Evolutionary conservation across 2,329 filamentous ascomycete genomes (phyloP).

Genomic region (Exophiala mesophila): DNA sequence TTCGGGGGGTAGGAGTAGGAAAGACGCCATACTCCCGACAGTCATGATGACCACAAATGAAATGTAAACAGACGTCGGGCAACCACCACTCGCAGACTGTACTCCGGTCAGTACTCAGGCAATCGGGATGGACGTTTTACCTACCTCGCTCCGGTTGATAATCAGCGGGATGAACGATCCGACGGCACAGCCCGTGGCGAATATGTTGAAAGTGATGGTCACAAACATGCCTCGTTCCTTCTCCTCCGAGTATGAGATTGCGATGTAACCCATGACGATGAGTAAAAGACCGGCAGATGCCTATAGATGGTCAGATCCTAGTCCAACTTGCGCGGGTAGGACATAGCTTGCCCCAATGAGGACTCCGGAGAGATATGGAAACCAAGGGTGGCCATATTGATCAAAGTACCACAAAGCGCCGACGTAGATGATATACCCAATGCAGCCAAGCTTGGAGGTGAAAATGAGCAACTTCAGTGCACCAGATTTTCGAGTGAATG

Average conservation of each 20-base stretch:
- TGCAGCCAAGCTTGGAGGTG: constrained; percentile 10
- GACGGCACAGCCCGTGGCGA: constrained; percentile 26
- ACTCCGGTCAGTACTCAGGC: constrained; percentile 3
- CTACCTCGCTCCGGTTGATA: constrained; percentile 7
- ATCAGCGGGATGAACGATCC: constrained; percentile 10
- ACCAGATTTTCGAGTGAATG: too few relatives aligned
- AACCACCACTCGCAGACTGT: constrained; percentile 6
- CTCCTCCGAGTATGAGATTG: constrained; percentile 33
- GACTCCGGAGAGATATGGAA: constrained; percentile 8
- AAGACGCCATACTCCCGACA: constrained; percentile 2
- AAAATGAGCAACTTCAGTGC: too few relatives aligned
- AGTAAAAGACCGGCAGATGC: constrained; percentile 27
- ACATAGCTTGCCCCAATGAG: constrained; percentile 7
- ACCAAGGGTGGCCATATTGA: constrained; percentile 5
- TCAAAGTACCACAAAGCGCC: constrained; percentile 15
- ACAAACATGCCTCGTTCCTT: constrained; percentile 31
- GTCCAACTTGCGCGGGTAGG: neutral
- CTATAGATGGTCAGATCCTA: constrained; percentile 1
- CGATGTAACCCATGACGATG: constrained; percentile 31
- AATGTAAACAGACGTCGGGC: constrained; percentile 9
- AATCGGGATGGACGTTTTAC: too few relatives aligned
- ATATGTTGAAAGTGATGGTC: constrained; percentile 30
- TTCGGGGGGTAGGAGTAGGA: constrained; percentile 4
- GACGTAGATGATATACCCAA: constrained; percentile 13
- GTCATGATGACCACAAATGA: constrained; percentile 10